Base-by-base conservation (phyloP, 768 basidiomycete genomes). In the Stropharia rugosoannulata region DNA sequence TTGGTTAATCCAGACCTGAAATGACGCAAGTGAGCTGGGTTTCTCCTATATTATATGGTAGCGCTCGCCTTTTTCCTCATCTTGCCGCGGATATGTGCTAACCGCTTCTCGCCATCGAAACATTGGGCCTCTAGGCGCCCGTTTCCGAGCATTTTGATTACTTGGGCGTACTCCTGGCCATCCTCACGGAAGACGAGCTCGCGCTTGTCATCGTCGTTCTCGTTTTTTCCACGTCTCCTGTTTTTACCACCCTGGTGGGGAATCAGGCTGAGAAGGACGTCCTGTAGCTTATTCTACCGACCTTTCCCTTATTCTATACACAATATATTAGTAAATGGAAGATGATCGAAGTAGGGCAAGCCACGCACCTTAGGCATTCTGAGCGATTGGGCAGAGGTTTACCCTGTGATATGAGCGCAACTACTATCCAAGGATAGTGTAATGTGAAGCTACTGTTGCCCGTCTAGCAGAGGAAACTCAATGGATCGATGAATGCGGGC, bases 151-250 rank as follows among this genome's bases (percentile, higher is more conserved):
- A 99, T 99, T 79, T 98, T 99, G 51, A 77, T 87, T 49, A 98
- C 97, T 72, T 98, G 97, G 13, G 94, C 97, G 72, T 99, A 99
- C 73, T 98, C 95, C 74, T 99, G 97, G 6, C 96, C 96, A 68
- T 98, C 97, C 73, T 98, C 96, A 66, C 92, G 89, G 81, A 98
- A 98, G 39, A 98, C 95, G 54, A 98, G 84, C 73, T 99, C 97
- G 65, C 97, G 90, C 81, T 98, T 98, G 78, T 97, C 93, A 65
- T 93, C 91, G 54, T 98, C 97, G 76, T 96, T 97, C 79, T 99
- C 96, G 76, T 98, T 98, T 85, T 99, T 99, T 82, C 97, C 97
- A 77, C 97, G 84, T 84, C 97, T 84, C 76, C 96, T 85, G 79
- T 98, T 99, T 83, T 99, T 98, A 59, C 96, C 97, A 71, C 96